These are phyloP conservation scores for Citrullus colocynthis DNA, from an alignment of 306 rosid genomes.

Conservation along the genomic window DNA sequence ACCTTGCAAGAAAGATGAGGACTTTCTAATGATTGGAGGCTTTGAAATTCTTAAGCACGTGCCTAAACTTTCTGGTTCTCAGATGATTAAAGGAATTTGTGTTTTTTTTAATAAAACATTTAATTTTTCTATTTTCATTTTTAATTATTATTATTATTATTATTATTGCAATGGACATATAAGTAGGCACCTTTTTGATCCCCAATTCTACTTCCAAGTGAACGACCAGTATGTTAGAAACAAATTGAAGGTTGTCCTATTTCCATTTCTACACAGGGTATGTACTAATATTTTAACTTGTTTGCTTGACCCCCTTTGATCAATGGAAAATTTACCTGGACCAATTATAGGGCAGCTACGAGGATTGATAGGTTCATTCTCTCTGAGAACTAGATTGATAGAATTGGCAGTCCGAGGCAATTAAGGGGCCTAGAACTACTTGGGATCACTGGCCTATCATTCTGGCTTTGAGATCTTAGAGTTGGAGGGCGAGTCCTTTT, in stretches of 20 bases:
- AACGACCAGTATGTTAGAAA: slow-evolving; percentile 89
- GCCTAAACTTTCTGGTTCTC: neutral
- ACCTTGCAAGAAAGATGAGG: neutral
- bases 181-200: slow-evolving; percentile 84
- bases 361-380: too few species aligned
- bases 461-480: too few species aligned
- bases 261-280: slow-evolving; percentile 95
- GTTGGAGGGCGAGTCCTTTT: too few species aligned
- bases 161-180: slow-evolving; percentile 37
- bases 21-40: neutral
- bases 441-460: too few species aligned
- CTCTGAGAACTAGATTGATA: too few species aligned
- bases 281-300: slow-evolving; percentile 8
- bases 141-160: neutral
- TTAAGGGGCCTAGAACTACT: too few species aligned
- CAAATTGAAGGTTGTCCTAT: slow-evolving; percentile 90
- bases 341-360: too few species aligned
- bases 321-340: too few species aligned
- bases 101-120: neutral
- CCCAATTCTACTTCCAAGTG: slow-evolving; percentile 96
- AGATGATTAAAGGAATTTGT: neutral
- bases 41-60: neutral
- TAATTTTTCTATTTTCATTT: neutral
- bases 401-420: too few species aligned
- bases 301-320: too few species aligned